Conservation (phyloP, 2,329 filamentous ascomycete species). For the Periconia sp. region DNA sequence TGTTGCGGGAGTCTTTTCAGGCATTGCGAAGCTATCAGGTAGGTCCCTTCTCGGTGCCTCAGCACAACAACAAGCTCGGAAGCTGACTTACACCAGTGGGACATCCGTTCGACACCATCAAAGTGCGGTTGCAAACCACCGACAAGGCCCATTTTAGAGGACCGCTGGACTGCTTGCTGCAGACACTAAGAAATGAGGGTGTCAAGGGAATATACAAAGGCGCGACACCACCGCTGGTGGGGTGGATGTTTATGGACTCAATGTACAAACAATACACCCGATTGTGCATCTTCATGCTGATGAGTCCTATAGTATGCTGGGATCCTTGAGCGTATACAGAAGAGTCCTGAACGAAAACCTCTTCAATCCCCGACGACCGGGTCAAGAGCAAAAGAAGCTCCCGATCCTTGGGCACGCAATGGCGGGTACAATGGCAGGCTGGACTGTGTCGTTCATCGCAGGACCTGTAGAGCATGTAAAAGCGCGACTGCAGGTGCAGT, state of each 20-base stretch:
- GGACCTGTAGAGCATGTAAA: conserved; percentile 96
- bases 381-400: conserved; percentile 58
- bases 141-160: conserved; percentile 78
- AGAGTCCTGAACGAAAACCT: conserved; percentile 80
- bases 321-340: conserved; percentile 88
- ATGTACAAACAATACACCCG: conserved; percentile 50
- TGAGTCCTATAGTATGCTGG: conserved; percentile 70
- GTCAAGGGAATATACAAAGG: conserved; percentile 90
- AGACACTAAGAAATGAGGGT: conserved; percentile 87
- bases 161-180: conserved; percentile 81
- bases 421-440: conserved; percentile 84
- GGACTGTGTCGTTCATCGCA: conserved; percentile 90
- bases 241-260: conserved; percentile 99
- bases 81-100: conserved; percentile 53
- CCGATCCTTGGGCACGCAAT: conserved; percentile 83
- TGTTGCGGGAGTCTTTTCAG: conserved; percentile 93
- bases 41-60: conserved; percentile 31
- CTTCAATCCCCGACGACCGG: conserved; percentile 63
- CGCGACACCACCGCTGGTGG: conserved; percentile 86
- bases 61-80: neutral
- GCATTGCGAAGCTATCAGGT: conserved; percentile 88
- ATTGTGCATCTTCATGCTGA: conserved; percentile 20
- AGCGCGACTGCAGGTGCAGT: conserved; percentile 92
- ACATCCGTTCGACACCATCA: conserved; percentile 91
- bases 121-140: conserved; percentile 92